Percentiles rank a stretch among this genome's conserved stretches.
phyloP scores from a whole-genome alignment of 2,329 filamentous ascomycete genomes.

The Aspergillus melleus region DNA sequence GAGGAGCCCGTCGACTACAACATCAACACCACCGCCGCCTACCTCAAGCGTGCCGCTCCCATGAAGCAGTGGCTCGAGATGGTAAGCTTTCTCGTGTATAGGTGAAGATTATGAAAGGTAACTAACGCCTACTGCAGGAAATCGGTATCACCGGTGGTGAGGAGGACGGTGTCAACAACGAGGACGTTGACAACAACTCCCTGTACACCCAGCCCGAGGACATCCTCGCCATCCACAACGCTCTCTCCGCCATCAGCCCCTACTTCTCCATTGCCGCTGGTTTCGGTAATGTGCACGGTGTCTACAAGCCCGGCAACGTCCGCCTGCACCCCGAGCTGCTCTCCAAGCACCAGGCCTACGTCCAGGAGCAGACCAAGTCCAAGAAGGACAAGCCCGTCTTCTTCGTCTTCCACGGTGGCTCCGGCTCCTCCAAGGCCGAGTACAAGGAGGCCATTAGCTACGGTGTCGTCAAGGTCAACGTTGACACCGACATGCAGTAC shows the following conservation, averaged over 20 bases:
- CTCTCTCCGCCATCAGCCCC: slow-evolving; percentile 79
- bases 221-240: slow-evolving; percentile 87
- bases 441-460: slow-evolving; percentile 84
- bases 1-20: slow-evolving; percentile 91
- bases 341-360: slow-evolving; percentile 91
- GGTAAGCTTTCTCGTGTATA: slow-evolving; percentile 52
- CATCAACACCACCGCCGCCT: slow-evolving; percentile 86
- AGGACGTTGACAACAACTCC: slow-evolving; percentile 92
- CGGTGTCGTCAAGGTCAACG: slow-evolving; percentile 99
- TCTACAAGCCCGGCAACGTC: slow-evolving; percentile 98
- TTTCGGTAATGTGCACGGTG: slow-evolving; percentile 98
- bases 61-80: slow-evolving; percentile 99
- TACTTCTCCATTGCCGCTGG: slow-evolving; percentile 98
- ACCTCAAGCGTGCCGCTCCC: slow-evolving; percentile 89
- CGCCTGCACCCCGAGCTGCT: slow-evolving; percentile 95
- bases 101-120: background rate
- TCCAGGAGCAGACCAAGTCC: slow-evolving; percentile 74
- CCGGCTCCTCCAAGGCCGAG: slow-evolving; percentile 86
- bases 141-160: slow-evolving; percentile 96
- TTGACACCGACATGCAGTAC: slow-evolving; percentile 97
- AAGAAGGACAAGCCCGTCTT: slow-evolving; percentile 88
- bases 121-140: slow-evolving; percentile 51
- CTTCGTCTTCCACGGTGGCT: slow-evolving; percentile 99
- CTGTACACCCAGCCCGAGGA: slow-evolving; percentile 98
- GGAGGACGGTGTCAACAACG: slow-evolving; percentile 98